Percentiles rank a stretch among this genome's conserved stretches.
Evolutionary conservation across 176 grass and related monocot genomes (phyloP).

Genomic region (Hordeum marinum): DNA sequence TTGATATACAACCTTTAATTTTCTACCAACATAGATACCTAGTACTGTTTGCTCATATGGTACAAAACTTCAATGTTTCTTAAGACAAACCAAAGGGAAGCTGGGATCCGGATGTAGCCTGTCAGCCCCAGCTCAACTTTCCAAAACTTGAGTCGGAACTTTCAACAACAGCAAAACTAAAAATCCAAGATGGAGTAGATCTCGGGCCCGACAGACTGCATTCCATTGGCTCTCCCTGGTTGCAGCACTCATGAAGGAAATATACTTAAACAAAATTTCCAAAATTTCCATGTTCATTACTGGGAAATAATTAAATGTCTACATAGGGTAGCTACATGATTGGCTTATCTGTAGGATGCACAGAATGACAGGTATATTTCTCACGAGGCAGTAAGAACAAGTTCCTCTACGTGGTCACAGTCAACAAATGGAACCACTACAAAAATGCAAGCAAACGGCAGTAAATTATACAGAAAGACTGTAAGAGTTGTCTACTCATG

Average conservation of each 20-base stretch:
- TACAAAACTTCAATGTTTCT: too few species aligned
- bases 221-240: not conserved
- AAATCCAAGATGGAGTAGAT: too few species aligned
- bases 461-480: not conserved
- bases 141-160: too few species aligned
- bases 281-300: not conserved
- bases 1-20: too few species aligned
- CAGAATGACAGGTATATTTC: not conserved
- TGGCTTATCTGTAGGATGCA: not conserved
- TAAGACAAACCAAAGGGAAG: too few species aligned
- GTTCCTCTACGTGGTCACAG: not conserved
- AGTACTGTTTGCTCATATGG: too few species aligned
- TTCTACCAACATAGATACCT: too few species aligned
- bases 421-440: not conserved
- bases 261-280: not conserved
- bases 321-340: not conserved
- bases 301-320: not conserved
- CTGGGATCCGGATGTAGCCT: too few species aligned
- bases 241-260: not conserved
- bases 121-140: too few species aligned
- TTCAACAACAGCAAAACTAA: too few species aligned
- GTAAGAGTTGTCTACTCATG: not conserved
- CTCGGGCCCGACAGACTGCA: not conserved
- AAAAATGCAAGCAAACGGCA: constrained; percentile 19
- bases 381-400: not conserved